phyloP scores from a whole-genome alignment of 116 monocot species.

The Trichopus zeylanicus region DNA sequence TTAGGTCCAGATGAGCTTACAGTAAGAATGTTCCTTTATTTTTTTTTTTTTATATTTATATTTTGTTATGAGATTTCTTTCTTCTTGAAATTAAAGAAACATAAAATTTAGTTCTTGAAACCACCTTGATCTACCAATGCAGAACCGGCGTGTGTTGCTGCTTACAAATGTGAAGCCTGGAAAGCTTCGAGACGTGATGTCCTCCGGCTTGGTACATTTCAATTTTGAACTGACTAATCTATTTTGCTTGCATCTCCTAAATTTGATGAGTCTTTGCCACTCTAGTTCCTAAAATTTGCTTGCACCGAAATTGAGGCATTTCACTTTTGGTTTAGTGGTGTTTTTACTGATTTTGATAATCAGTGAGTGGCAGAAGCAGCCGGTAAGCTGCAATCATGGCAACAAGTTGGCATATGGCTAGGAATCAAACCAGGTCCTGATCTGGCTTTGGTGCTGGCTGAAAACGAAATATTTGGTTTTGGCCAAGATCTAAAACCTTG shows the following conservation, averaged over 20 bases:
- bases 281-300: background rate
- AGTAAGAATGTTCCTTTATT: slow-evolving; percentile 37
- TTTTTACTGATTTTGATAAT: too few relatives aligned
- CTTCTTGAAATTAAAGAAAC: too few relatives aligned
- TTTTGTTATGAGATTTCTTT: too few relatives aligned
- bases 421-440: too few relatives aligned
- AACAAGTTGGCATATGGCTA: too few relatives aligned
- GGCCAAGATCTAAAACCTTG: background rate
- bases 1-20: slow-evolving; percentile 68
- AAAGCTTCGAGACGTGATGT: slow-evolving; percentile 88
- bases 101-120: background rate
- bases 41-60: background rate
- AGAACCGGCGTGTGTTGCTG: slow-evolving; percentile 81
- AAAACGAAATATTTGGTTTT: background rate
- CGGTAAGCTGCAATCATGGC: too few relatives aligned
- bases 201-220: slow-evolving; percentile 77
- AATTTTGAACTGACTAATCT: background rate
- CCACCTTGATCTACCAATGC: slow-evolving; percentile 5
- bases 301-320: too few relatives aligned
- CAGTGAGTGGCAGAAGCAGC: too few relatives aligned
- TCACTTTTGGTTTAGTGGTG: too few relatives aligned
- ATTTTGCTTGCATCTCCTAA: background rate
- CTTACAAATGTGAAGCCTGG: slow-evolving; percentile 99
- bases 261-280: background rate
- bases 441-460: too few relatives aligned